phyloP scores from a whole-genome alignment of 352 stramenopile genomes.

The Saprolegnia parasitica region DNA sequence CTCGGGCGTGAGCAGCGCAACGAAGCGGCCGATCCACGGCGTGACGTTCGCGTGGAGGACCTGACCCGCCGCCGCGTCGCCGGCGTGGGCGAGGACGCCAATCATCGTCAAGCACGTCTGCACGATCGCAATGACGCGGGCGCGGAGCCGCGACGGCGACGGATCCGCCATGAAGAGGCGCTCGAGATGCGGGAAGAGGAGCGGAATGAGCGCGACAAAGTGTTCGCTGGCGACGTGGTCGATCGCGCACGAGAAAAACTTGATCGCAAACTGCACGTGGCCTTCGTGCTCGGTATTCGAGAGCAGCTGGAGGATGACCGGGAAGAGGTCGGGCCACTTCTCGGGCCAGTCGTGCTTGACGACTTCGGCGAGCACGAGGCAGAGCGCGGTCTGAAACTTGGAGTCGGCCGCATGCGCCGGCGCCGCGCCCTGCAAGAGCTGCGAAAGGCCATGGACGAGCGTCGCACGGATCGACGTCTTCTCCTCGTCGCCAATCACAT shows the following conservation, averaged over 20 bases:
- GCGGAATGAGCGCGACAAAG: slow-evolving; percentile 68
- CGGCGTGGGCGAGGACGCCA: slow-evolving; percentile 77
- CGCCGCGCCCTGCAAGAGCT: slow-evolving; percentile 39
- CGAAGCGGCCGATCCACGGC: slow-evolving; percentile 68
- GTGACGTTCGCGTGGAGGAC: slow-evolving; percentile 61
- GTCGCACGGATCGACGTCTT: slow-evolving; percentile 59
- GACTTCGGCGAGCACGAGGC: slow-evolving; percentile 67
- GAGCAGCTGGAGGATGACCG: slow-evolving; percentile 56
- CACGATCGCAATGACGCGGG: slow-evolving; percentile 63
- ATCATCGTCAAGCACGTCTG: slow-evolving; percentile 75
- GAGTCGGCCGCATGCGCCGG: slow-evolving; percentile 43
- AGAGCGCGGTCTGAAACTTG: slow-evolving; percentile 77
- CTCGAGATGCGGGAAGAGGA: slow-evolving; percentile 68
- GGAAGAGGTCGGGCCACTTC: slow-evolving; percentile 74
- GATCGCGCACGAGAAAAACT: slow-evolving; percentile 64
- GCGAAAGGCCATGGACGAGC: slow-evolving; percentile 53
- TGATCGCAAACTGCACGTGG: slow-evolving; percentile 63
- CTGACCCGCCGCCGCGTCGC: slow-evolving; percentile 48
- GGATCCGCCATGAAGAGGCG: slow-evolving; percentile 51
- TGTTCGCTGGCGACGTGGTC: slow-evolving; percentile 75
- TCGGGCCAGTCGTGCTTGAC: slow-evolving; percentile 82
- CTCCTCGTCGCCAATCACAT: slow-evolving; percentile 58
- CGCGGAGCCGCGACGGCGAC: slow-evolving; percentile 49
- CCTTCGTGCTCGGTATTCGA: slow-evolving; percentile 43
- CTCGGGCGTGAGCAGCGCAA: slow-evolving; percentile 51